A percentile compares a stretch with the other conserved stretches of the same genome.
These are phyloP conservation scores for Besnoitia besnoiti DNA, from an alignment of 169 alveolate species.

Conservation along the genomic window DNA sequence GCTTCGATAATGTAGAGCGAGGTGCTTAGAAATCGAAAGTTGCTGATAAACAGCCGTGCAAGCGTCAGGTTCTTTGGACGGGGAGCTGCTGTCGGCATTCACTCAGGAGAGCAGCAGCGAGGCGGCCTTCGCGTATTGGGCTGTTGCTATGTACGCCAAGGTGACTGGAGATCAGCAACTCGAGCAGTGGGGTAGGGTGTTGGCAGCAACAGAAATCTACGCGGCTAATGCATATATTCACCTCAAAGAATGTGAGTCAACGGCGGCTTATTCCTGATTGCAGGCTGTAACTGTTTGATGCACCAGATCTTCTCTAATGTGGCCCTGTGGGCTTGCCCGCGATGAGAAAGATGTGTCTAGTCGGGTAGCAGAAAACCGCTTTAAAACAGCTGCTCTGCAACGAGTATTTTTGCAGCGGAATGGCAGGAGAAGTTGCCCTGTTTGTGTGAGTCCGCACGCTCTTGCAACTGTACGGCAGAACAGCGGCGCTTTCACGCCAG, in stretches of 20 bases:
- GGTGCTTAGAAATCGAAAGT: background rate
- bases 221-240: conserved; percentile 41
- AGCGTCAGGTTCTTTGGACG: background rate
- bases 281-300: background rate
- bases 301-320: too few species aligned
- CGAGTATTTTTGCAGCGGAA: too few species aligned
- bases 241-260: conserved; percentile 36
- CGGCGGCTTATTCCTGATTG: background rate
- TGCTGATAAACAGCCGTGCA: background rate
- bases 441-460: too few species aligned
- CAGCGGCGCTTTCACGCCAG: too few species aligned
- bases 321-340: too few species aligned
- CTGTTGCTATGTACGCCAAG: conserved; percentile 31
- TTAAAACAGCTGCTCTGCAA: too few species aligned
- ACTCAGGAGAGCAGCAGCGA: conserved; percentile 42
- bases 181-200: conserved; percentile 33
- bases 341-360: too few species aligned
- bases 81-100: background rate
- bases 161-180: background rate
- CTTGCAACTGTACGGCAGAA: too few species aligned
- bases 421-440: too few species aligned
- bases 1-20: background rate
- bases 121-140: conserved; percentile 51
- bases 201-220: conserved; percentile 45
- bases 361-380: too few species aligned